phyloP scores from a whole-genome alignment of 306 rosid genomes.

The barrel medic (Medicago truncatula) region DNA sequence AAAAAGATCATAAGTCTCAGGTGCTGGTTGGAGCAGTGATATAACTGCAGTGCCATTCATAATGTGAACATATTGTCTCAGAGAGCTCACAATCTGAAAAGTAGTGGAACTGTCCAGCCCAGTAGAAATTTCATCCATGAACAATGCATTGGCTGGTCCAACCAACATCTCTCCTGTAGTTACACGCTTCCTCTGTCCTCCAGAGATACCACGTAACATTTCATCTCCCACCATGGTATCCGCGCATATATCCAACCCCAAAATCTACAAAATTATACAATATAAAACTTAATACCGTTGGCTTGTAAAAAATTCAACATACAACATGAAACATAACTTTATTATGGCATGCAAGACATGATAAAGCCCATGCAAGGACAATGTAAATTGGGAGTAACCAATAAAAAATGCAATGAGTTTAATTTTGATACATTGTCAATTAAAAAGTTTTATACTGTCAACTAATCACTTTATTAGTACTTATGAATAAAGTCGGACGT shows the following conservation, averaged over 20 bases:
- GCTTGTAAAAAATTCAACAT: neutral
- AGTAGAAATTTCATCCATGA: conserved; percentile 73
- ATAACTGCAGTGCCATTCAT: conserved; percentile 58
- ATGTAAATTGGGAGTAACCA: neutral
- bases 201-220: conserved; percentile 94
- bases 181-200: conserved; percentile 92
- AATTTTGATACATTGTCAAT: neutral
- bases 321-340: neutral
- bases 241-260: conserved; percentile 87
- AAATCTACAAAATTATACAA: conserved; percentile 52
- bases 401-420: neutral
- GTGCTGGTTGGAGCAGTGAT: conserved; percentile 69
- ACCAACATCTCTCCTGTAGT: conserved; percentile 78
- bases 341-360: neutral
- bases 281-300: conserved; percentile 24
- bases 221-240: conserved; percentile 87
- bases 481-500: neutral
- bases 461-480: neutral
- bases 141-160: conserved; percentile 61
- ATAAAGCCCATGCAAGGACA: neutral
- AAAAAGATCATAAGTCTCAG: conserved; percentile 64
- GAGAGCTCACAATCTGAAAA: conserved; percentile 59
- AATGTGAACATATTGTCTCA: conserved; percentile 55
- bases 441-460: no score
- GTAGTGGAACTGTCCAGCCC: conserved; percentile 75